Percentiles rank a stretch among this genome's conserved stretches.
Conservation (phyloP, 169 alveolate species). For the Plasmodium vivax region DNA sequence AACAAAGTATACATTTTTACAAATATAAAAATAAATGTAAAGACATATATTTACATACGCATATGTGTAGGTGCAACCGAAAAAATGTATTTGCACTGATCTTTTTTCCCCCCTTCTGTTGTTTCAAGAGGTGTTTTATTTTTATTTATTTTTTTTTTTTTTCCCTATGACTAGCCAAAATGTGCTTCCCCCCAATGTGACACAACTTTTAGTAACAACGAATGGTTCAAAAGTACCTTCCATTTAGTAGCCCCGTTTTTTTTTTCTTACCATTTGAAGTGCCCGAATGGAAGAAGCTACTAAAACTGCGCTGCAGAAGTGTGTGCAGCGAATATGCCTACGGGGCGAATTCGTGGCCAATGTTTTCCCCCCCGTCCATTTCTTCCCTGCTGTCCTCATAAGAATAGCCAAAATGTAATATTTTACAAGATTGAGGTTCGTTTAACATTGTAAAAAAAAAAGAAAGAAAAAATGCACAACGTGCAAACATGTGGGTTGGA, state of each 20-base stretch:
- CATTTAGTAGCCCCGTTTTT: background rate
- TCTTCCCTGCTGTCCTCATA: background rate
- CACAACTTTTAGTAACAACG: background rate
- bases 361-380: background rate
- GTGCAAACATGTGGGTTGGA: background rate
- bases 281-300: background rate
- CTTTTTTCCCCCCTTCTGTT: background rate
- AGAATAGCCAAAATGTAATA: background rate
- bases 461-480: too few species aligned
- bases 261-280: background rate
- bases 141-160: background rate
- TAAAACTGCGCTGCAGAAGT: background rate
- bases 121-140: background rate
- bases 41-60: background rate
- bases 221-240: background rate
- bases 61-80: background rate
- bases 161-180: background rate
- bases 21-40: too few species aligned
- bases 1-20: background rate
- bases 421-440: background rate
- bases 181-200: background rate
- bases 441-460: background rate
- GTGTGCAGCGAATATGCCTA: background rate
- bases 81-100: background rate
- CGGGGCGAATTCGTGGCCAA: background rate